Base-by-base conservation (phyloP, 2,329 filamentous ascomycete genomes). In the Ophiocordyceps sinensis region DNA sequence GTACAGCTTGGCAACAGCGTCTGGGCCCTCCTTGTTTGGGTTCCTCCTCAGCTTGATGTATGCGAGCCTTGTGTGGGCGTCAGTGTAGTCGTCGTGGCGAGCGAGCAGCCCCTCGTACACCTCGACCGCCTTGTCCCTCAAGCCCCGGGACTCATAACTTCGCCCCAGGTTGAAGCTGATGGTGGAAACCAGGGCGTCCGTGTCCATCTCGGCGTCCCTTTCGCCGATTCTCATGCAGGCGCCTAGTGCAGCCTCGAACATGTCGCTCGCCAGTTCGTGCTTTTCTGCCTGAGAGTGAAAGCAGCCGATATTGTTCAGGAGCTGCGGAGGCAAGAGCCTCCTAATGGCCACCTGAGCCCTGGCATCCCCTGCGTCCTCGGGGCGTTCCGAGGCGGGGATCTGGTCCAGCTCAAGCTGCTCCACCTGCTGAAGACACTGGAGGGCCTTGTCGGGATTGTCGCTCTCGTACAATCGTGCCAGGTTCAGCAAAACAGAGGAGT, bases 231-330 rank as follows among this genome's bases (percentile, higher is more conserved):
- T 82, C 51, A 93, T 79, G 55, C 88, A 95, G 14, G 89, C 85
- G 47, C 82, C 82, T 41, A 98, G 66, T 0, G 88, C 91, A n/a
- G 84, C 79, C 59, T 98, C 85, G 57, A 96, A 98, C 63, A 93
- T 74, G 39, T 89, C 81, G 49, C 85, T 81, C 19, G 91, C 88
- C 45, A 77, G 70, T 17, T 82, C 77, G 47, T 83, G 79, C 55
- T 86, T 87, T 52, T 94, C 87, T 2, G 79, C 73, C 56, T 94
- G 87, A 50, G 86, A 95, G 50, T 94, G 78, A 63, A 96, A 96
- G 60, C 88, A 95, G 5, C 85, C 91, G 57, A 96, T 94, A 58
- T 98, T 98, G 68, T 96, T 98, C 36, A 98, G 72, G 2, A 96
- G 70, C 54, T 94, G 87, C 4, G 91, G 91, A 1, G 88, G 85